phyloP scores from a whole-genome alignment of 2,329 filamentous ascomycete species.

The Colletotrichum ledebouriae region DNA sequence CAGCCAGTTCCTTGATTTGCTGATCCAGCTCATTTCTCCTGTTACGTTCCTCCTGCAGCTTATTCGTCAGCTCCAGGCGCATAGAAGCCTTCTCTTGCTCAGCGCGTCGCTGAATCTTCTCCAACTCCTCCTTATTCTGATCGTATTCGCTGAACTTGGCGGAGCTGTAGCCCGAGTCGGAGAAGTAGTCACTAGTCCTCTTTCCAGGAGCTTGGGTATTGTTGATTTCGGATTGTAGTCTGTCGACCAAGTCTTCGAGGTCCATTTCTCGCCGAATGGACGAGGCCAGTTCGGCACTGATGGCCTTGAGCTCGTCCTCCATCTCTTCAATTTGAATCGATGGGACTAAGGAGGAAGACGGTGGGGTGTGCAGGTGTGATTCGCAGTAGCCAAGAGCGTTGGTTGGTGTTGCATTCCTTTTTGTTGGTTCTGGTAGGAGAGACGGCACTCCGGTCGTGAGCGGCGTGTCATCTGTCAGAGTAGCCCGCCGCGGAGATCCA shows the following conservation, averaged over 20 bases:
- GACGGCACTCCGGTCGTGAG: slow-evolving; percentile 40
- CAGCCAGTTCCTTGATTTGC: slow-evolving; percentile 86
- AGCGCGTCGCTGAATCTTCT: slow-evolving; percentile 83
- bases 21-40: slow-evolving; percentile 82
- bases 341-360: slow-evolving; percentile 55
- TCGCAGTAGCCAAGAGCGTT: slow-evolving; percentile 65
- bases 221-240: slow-evolving; percentile 82
- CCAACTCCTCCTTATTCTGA: slow-evolving; percentile 77
- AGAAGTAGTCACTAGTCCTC: slow-evolving; percentile 97
- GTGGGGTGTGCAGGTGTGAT: slow-evolving; percentile 65
- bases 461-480: slow-evolving; percentile 57
- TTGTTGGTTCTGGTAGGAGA: slow-evolving; percentile 47
- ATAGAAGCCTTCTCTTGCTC: slow-evolving; percentile 94
- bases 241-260: slow-evolving; percentile 92
- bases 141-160: slow-evolving; percentile 80
- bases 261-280: slow-evolving; percentile 98
- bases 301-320: slow-evolving; percentile 93
- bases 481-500: slow-evolving; percentile 55
- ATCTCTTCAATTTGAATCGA: slow-evolving; percentile 81
- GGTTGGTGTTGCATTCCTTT: slow-evolving; percentile 58
- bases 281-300: slow-evolving; percentile 90
- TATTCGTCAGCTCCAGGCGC: slow-evolving; percentile 82
- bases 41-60: slow-evolving; percentile 87
- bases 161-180: slow-evolving; percentile 92
- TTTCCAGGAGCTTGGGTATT: slow-evolving; percentile 71